Conservation (phyloP, 805 yeast species). For the Starmerella geochares region DNA sequence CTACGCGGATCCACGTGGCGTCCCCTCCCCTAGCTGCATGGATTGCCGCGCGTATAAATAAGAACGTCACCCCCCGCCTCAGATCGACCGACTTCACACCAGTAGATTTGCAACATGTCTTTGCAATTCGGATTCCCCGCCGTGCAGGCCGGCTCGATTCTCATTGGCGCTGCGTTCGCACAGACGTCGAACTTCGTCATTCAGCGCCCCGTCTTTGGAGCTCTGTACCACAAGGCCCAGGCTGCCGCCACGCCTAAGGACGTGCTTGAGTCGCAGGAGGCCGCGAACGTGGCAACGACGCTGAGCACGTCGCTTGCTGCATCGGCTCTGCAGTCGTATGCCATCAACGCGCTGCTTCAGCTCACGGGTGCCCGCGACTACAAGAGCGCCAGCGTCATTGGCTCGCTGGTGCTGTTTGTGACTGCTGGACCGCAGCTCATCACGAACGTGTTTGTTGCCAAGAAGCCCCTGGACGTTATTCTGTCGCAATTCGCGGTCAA, state of each 20-base stretch:
- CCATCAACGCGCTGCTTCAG: conserved; percentile 34
- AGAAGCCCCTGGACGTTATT: conserved; percentile 32
- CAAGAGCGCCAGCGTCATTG: conserved; percentile 35
- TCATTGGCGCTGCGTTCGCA: conserved; percentile 35
- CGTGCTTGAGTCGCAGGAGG: conserved; percentile 32
- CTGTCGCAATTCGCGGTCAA: conserved; percentile 30
- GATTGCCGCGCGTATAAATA: neutral
- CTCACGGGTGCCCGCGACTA: conserved; percentile 33
- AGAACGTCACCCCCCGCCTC: too few species aligned
- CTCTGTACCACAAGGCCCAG: conserved; percentile 33
- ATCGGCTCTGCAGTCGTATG: conserved; percentile 36
- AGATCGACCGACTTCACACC: neutral
- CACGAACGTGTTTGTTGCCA: conserved; percentile 30
- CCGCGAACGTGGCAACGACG: conserved; percentile 32
- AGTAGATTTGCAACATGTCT: conserved; percentile 19
- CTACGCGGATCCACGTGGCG: conserved; percentile 5
- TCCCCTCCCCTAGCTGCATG: conserved; percentile 3
- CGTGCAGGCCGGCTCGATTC: conserved; percentile 30
- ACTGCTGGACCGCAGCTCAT: conserved; percentile 32
- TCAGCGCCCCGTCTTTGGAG: conserved; percentile 35
- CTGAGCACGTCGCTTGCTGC: conserved; percentile 31
- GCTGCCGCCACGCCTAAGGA: conserved; percentile 31
- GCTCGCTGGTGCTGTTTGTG: conserved; percentile 33
- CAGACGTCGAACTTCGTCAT: conserved; percentile 32
- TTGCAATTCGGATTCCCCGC: conserved; percentile 22